Percentiles rank a stretch among this genome's conserved stretches.
Conservation (phyloP, 805 yeast species). For the Schwanniomyces polymorphus region DNA sequence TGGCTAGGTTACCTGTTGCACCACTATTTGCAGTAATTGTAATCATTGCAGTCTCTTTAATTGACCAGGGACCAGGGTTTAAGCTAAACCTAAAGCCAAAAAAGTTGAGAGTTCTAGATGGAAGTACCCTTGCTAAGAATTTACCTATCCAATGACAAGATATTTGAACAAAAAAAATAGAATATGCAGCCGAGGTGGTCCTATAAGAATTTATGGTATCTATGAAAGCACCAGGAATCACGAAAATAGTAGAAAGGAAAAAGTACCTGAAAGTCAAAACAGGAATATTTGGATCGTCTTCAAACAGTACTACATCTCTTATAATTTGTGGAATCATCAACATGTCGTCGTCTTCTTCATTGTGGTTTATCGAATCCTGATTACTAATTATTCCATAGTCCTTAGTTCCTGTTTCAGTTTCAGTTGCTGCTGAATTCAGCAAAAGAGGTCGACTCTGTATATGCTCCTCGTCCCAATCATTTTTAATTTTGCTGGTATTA, state of each 20-base stretch:
- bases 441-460: neutral
- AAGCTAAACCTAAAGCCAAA: conserved; percentile 27
- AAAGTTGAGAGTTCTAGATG: conserved; percentile 20
- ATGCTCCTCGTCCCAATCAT: neutral
- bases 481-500: neutral
- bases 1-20: conserved; percentile 49
- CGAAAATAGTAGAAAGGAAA: conserved; percentile 25
- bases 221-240: conserved; percentile 38
- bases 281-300: conserved; percentile 31
- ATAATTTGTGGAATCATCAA: conserved; percentile 23
- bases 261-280: conserved; percentile 32
- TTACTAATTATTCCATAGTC: conserved; percentile 4
- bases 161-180: conserved; percentile 49
- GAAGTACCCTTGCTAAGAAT: conserved; percentile 40
- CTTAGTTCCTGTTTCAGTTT: neutral
- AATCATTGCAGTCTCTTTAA: conserved; percentile 49
- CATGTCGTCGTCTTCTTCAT: conserved; percentile 13
- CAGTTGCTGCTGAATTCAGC: neutral
- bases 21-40: conserved; percentile 49
- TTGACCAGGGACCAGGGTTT: conserved; percentile 54
- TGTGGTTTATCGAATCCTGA: neutral
- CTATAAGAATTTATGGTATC: conserved; percentile 36
- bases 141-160: conserved; percentile 43
- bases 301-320: conserved; percentile 30
- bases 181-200: conserved; percentile 45